A percentile compares a stretch with the other conserved stretches of the same genome.
phyloP scores from a whole-genome alignment of 805 yeast species.

The Ogataea kodamae region DNA sequence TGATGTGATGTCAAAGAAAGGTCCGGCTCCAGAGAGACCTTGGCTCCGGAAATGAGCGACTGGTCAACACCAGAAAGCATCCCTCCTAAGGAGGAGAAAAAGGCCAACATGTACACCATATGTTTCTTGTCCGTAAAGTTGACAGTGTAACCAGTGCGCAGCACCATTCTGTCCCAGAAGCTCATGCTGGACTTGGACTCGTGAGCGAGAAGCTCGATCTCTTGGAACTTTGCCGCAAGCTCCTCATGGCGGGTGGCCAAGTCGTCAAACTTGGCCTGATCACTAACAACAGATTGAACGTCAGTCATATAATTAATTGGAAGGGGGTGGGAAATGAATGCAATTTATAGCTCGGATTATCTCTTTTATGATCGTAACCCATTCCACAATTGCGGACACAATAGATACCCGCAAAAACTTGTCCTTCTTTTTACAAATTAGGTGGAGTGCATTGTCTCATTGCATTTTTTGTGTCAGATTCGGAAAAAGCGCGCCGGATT shows the following conservation, averaged over 20 bases:
- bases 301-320: no score
- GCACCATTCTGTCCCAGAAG: conserved; percentile 36
- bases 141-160: conserved; percentile 35
- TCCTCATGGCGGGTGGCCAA: conserved; percentile 31
- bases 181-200: conserved; percentile 32
- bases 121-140: conserved; percentile 43
- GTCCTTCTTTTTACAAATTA: no score
- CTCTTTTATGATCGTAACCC: no score
- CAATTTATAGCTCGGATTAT: no score
- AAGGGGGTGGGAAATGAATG: no score
- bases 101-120: conserved; percentile 49
- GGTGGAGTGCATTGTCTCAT: no score
- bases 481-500: no score
- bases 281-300: no score
- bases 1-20: conserved; percentile 41
- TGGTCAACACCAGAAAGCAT: conserved; percentile 65
- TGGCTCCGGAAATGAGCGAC: conserved; percentile 63
- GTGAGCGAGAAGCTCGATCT: conserved; percentile 33
- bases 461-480: no score
- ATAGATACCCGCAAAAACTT: no score
- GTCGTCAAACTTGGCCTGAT: conserved; percentile 29
- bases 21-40: conserved; percentile 44
- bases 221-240: conserved; percentile 36
- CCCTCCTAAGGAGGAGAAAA: conserved; percentile 62
- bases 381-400: no score